A percentile compares a stretch with the other conserved stretches of the same genome.
Conservation (phyloP, 2,329 filamentous ascomycete species). For the Fusarium verrucosum region DNA sequence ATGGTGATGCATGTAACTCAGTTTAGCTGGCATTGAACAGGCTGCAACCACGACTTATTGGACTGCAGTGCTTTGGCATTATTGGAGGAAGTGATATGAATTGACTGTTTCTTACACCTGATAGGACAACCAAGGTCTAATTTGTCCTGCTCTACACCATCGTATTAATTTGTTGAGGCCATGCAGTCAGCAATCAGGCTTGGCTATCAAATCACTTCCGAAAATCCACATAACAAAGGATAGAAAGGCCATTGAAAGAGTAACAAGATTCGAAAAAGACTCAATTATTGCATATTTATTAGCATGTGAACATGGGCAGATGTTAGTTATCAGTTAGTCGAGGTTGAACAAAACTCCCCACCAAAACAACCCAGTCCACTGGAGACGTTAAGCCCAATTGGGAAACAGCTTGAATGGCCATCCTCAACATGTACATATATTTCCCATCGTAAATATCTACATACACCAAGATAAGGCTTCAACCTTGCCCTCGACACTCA, state of each 20-base stretch:
- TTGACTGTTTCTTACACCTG: neutral
- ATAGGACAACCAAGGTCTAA: neutral
- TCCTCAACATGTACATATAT: conserved; percentile 37
- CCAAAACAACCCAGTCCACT: conserved; percentile 5
- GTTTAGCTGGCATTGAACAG: no score
- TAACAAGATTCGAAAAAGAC: neutral
- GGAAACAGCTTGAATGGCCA: conserved; percentile 22
- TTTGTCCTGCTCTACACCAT: neutral
- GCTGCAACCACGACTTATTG: no score
- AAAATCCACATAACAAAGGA: no score
- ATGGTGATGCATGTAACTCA: no score
- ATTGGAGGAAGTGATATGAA: neutral
- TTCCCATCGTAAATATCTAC: conserved; percentile 9
- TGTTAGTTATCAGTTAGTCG: neutral
- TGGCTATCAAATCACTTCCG: neutral
- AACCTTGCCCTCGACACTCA: neutral
- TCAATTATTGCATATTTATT: neutral
- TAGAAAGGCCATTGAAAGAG: no score
- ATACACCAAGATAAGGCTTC: neutral
- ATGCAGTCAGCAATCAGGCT: neutral
- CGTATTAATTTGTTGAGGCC: neutral
- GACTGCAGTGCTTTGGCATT: no score
- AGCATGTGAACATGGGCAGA: neutral
- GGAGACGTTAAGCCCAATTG: conserved; percentile 27
- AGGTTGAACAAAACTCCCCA: conserved; percentile 7